Conservation (phyloP, 306 rosid species). For the Castanea mollissima region DNA sequence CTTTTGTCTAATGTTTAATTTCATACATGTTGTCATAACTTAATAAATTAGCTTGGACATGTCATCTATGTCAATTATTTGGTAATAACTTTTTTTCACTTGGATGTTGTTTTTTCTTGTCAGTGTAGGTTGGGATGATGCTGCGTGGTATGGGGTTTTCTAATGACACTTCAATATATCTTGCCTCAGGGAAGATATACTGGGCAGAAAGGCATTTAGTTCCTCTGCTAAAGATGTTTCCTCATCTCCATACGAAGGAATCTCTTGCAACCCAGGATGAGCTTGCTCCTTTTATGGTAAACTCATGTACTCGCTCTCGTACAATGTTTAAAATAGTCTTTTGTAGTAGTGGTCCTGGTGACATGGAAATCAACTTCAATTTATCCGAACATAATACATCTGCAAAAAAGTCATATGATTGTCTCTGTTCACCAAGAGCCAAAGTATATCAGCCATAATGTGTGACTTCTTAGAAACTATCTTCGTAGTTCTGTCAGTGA, state of each 20-base stretch:
- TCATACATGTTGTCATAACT: no score
- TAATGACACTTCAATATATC: conserved; percentile 73
- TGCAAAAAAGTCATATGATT: no score
- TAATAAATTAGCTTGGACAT: not conserved
- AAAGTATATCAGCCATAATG: no score
- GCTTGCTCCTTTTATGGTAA: conserved; percentile 84
- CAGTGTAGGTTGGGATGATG: conserved; percentile 84
- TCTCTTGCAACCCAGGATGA: conserved; percentile 80
- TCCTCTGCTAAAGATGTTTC: conserved; percentile 78
- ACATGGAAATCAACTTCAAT: not conserved
- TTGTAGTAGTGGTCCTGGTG: not conserved
- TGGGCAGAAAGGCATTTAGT: conserved; percentile 67
- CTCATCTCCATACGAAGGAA: conserved; percentile 84
- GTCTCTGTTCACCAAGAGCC: no score
- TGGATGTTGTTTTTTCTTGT: conserved; percentile 34
- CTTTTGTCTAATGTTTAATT: not conserved
- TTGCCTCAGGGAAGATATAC: conserved; percentile 92
- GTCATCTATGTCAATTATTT: not conserved
- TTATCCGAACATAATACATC: no score
- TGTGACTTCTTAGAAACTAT: no score
- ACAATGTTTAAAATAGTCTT: not conserved
- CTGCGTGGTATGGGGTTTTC: conserved; percentile 92
- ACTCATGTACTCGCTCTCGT: not conserved
- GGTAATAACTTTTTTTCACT: not conserved
- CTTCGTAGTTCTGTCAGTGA: no score